A percentile compares a stretch with the other conserved stretches of the same genome.
These are phyloP conservation scores for Yamadazyma nakazawae DNA, from an alignment of 805 yeast genomes.

Conservation along the genomic window DNA sequence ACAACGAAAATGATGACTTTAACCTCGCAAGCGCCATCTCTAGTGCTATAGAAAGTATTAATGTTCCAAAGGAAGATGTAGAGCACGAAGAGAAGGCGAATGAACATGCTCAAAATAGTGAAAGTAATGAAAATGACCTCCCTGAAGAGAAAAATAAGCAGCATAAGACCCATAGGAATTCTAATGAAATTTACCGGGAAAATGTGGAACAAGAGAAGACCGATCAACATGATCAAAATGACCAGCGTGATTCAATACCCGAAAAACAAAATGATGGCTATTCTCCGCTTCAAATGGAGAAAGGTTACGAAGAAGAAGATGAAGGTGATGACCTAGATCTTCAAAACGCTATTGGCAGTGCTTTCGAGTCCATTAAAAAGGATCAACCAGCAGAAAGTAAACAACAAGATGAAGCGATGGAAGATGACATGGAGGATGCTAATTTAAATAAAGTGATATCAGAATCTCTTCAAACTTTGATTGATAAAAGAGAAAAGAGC, in stretches of 20 bases:
- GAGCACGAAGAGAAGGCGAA: not conserved
- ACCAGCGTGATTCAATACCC: not conserved
- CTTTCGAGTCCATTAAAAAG: constrained; percentile 23
- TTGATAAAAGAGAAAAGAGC: constrained; percentile 2
- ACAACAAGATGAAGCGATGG: not conserved
- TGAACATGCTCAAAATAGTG: not conserved
- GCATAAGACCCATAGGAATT: not conserved
- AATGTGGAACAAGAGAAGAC: not conserved
- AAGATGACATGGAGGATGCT: constrained; percentile 15
- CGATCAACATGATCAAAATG: constrained; percentile 1
- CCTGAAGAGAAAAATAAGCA: not conserved
- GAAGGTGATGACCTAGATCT: constrained; percentile 23
- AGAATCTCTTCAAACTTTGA: constrained; percentile 19
- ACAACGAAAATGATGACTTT: constrained; percentile 7
- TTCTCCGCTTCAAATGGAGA: constrained; percentile 14
- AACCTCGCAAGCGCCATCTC: constrained; percentile 13
- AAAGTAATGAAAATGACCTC: not conserved
- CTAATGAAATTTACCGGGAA: not conserved
- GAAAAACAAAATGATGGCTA: not conserved
- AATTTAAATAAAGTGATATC: constrained; percentile 20
- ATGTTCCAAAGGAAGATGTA: constrained; percentile 1
- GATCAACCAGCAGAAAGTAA: not conserved
- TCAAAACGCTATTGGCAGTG: constrained; percentile 39
- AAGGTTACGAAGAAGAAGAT: constrained; percentile 1
- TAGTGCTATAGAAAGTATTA: constrained; percentile 16